Base-by-base conservation (phyloP, 225 moss, liverwort and hornwort genomes). In the Asterella californica region DNA sequence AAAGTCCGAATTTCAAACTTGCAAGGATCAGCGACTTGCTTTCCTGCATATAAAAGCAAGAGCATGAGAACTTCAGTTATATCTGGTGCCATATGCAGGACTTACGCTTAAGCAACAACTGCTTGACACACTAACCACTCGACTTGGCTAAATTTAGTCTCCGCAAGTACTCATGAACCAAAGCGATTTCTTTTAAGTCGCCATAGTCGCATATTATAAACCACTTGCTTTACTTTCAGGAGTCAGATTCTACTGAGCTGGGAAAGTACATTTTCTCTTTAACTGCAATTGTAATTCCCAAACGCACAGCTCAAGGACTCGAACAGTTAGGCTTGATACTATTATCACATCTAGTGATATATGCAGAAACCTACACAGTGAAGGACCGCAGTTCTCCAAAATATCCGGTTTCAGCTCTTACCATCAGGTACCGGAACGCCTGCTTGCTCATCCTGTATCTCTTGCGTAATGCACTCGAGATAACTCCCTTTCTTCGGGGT, bases 381-480 rank as follows among this genome's bases (percentile, higher is more conserved):
- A 14, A 62, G 62, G 62, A 1, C 52, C 4, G 52, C 52, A 52
- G 52, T 52, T 52, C 52, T 70, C n/a, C 27, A 0, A 27, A n/a
- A 5, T n/a, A 47, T 10, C 53, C 32, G 14, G 38, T 10, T 62
- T 62, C 62, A 15, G 6, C n/a, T 24, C 42, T 76, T 76, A 76
- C 60, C 76, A 29, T 61, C 22, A 12, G 76, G 59, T 37, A 24
- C 24, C 27, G 21, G 9, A 34, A 54, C 55, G 7, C 75, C 75
- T 53, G 75, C 75, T 75, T 75, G 75, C 78, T 82, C 82, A 59
- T 48, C 76, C 38, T 70, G 78, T 79, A 88, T 54, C 80, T 84
- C 66, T 50, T 55, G 77, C 33, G 82, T 52, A 67, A 88, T 83
- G 82, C 88, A 88, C 24, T 86, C 83, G 47, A 86, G 25, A 49